Evolutionary conservation across 306 rosid species (phyloP), one percentile per base, ranked within the genome.

Genomic region (Vigna reflexopilosa): DNA sequence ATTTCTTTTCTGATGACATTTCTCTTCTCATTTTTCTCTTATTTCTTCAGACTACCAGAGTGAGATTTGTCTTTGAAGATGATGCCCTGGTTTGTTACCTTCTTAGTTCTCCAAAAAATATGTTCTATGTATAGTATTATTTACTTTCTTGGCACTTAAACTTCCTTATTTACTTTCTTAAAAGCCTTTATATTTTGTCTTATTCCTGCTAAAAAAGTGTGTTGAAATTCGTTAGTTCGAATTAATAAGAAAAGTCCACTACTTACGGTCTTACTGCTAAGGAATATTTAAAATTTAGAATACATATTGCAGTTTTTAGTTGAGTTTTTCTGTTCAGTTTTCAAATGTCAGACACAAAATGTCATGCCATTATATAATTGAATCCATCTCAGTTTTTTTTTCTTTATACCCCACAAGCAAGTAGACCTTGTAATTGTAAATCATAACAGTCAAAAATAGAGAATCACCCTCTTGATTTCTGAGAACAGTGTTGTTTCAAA

Each of bases 21-120:
- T 71, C 40, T 66, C 50, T 66, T 80, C 7, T 72, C n/a, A 16
- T 62, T 63, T 82, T 58, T 71, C 49, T 67, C 68, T 62, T 66
- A 26, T 67, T 87, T 80, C 57, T 67, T 73, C 83, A 95, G 98
- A 83, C 98, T 49, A 91, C 98, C 10, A 86, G 98, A 86, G 93
- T 95, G 67, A 89, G 93, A 83, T 95, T 95, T 55, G 98, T 92
- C 86, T 95, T 92, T 26, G 90, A 91, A 76, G 86, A 81, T 4
- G 89, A 95, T 62, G 90, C 98, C 78, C 85, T 95, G 98, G 98
- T 95, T 86, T 61, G 96, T 80, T 82, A 79, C 82, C 77, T 50
- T 36, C 80, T 83, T 68, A 70, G 77, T 77, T 83, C 73, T 65
- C 67, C 59, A 63, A 47, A 63, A 72, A 51, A 30, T 75, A 24